A percentile compares a stretch with the other conserved stretches of the same genome.
Evolutionary conservation across 2,329 filamentous ascomycete genomes (phyloP).

Genomic region (Metarhizium anisopliae): DNA sequence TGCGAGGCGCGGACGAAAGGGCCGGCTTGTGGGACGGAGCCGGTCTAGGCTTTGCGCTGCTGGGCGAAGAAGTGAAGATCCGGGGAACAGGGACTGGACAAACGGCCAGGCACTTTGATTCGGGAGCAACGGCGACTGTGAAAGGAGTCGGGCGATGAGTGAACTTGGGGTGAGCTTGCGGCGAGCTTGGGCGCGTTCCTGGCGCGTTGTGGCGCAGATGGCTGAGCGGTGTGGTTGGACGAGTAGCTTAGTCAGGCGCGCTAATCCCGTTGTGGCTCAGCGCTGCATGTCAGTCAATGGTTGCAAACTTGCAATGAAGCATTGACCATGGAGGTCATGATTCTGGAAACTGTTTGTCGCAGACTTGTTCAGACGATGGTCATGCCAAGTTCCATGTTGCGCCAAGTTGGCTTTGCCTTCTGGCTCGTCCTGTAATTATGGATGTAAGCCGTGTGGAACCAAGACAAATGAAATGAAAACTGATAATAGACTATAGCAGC

Average conservation of each 20-base stretch:
- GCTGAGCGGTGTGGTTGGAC: not conserved
- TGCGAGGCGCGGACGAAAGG: not conserved
- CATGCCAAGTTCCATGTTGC: too few species aligned
- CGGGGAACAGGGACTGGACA: not conserved
- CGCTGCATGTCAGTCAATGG: too few species aligned
- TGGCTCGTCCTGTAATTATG: too few species aligned
- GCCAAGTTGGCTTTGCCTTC: too few species aligned
- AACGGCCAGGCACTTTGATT: not conserved
- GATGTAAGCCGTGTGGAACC: too few species aligned
- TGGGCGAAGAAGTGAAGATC: too few species aligned
- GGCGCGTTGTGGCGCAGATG: constrained; percentile 1
- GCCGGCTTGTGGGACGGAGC: not conserved
- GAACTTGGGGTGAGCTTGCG: not conserved
- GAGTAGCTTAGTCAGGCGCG: not conserved
- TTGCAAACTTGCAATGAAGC: too few species aligned
- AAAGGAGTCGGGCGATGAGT: not conserved
- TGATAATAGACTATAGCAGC: too few species aligned
- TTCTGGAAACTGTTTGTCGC: too few species aligned
- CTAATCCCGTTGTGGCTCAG: not conserved
- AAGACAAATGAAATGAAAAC: too few species aligned
- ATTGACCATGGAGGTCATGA: too few species aligned
- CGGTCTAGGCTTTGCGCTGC: not conserved
- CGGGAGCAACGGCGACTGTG: not conserved
- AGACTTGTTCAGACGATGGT: too few species aligned
- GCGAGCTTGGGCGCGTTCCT: constrained; percentile 4